A percentile compares a stretch with the other conserved stretches of the same genome.
Evolutionary conservation across 2,329 filamentous ascomycete genomes (phyloP).

Genomic region (Phaeosphaeria sp.): DNA sequence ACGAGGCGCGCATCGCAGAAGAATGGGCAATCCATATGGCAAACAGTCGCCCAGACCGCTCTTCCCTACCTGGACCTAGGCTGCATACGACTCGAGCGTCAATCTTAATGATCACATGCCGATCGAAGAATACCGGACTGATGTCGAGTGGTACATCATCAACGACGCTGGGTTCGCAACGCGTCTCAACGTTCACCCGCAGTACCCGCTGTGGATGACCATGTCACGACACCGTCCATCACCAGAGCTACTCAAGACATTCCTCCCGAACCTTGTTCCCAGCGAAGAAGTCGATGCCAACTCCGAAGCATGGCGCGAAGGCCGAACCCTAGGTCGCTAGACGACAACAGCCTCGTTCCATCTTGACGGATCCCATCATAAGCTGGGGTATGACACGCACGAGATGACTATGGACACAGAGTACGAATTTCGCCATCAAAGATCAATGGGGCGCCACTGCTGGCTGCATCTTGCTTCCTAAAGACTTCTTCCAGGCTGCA

Average conservation of each 20-base stretch:
- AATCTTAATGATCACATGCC: slow-evolving; percentile 3
- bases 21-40: neutral
- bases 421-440: slow-evolving; percentile 6
- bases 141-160: slow-evolving; percentile 10
- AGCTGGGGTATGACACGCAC: neutral
- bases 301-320: slow-evolving; percentile 3
- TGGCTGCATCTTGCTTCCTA: slow-evolving; percentile 4
- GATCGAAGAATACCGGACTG: neutral
- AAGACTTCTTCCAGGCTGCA: slow-evolving; percentile 1
- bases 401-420: neutral
- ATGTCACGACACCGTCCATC: neutral
- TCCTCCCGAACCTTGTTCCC: neutral
- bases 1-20: neutral
- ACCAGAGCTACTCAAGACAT: neutral
- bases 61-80: slow-evolving; percentile 15
- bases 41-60: neutral
- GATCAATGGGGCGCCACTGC: neutral
- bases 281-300: neutral
- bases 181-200: neutral
- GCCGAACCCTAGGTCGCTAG: neutral
- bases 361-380: neutral
- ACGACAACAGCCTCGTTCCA: neutral
- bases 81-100: slow-evolving; percentile 6
- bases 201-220: slow-evolving; percentile 1
- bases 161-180: neutral